Evolutionary conservation across 1,284 basidiomycete species (phyloP), one percentile per base, ranked within the genome.

Genomic region (Boletellus deceptivus): DNA sequence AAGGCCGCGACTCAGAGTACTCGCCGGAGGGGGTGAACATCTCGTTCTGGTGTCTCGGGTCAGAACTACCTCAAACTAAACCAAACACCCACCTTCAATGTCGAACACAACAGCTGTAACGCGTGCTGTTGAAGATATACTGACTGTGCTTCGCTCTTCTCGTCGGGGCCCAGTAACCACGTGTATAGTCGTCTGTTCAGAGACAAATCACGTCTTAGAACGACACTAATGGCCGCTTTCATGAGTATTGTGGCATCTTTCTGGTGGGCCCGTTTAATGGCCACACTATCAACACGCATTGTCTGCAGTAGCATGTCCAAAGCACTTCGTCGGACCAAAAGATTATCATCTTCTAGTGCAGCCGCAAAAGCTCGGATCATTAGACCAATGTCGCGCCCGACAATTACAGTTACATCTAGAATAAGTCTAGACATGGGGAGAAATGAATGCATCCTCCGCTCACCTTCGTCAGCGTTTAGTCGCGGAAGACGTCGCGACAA

Each of bases 311-410:
- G 73, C 38, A 96, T 76, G 62, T 98, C 94, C 44, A 98, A 74
- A 0, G 84, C 84, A 46, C 86, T 80, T 55, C 93, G 75, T 59
- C 92, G 82, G 17, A 98, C 91, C 33, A 97, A 79, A 16, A 94
- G 77, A 59, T 95, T 93, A 56, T 91, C 87, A 59, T 97, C 95
- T 62, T 92, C 90, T 20, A 99, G 75, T 0, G 91, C 89, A 5
- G 93, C 85, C 1, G 93, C 79, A 52, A 98, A 90, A 0, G 91
- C 96, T 40, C 95, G 80, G 45, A 98, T 87, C 86, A 99, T 90
- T 42, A 98, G 75, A 1, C 95, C 95, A 24, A 91, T 81, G 62
- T 98, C 94, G 35, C 83, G 78, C 1, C 89, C 90, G n/a, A 93
- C 81, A 36, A 92, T 83, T 8, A 74, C 63, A 1, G 79, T 78